Conservation (phyloP, 192 early-diverging fungal species). For the Linderina pennispora region DNA sequence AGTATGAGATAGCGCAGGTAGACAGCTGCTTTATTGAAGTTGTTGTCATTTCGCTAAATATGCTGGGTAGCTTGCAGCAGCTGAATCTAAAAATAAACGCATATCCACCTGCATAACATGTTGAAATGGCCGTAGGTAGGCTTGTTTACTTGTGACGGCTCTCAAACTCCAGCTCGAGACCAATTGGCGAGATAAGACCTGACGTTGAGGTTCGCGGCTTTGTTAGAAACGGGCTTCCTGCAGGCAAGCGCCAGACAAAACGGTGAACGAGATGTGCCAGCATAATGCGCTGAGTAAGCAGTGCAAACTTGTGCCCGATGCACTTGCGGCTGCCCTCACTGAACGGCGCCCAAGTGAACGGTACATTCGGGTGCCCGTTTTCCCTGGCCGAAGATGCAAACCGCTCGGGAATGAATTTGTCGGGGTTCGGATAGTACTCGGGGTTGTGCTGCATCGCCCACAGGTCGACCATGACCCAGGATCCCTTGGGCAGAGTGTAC, state of each 20-base stretch:
- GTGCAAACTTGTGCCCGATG: slow-evolving; percentile 53
- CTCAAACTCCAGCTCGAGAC: slow-evolving; percentile 21
- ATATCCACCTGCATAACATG: too few relatives aligned
- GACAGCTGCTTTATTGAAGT: too few relatives aligned
- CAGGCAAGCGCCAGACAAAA: slow-evolving; percentile 34
- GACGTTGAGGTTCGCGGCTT: slow-evolving; percentile 23
- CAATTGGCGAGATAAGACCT: slow-evolving; percentile 37
- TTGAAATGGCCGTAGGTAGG: too few relatives aligned
- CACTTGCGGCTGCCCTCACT: slow-evolving; percentile 52
- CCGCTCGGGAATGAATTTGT: slow-evolving; percentile 49
- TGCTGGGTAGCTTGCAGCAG: too few relatives aligned
- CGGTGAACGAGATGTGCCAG: slow-evolving; percentile 47
- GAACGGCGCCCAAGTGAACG: slow-evolving; percentile 54
- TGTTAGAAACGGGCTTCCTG: slow-evolving; percentile 27
- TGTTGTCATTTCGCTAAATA: too few relatives aligned
- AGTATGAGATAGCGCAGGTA: too few relatives aligned
- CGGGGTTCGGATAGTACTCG: slow-evolving; percentile 42
- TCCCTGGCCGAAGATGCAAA: slow-evolving; percentile 28
- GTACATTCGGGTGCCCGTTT: slow-evolving; percentile 5
- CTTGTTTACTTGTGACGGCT: too few relatives aligned
- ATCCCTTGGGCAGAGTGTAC: slow-evolving; percentile 47
- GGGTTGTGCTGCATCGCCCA: slow-evolving; percentile 52
- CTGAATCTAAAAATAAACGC: too few relatives aligned
- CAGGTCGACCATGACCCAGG: slow-evolving; percentile 50
- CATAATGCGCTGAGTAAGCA: slow-evolving; percentile 54